phyloP scores from a whole-genome alignment of 192 early-diverging fungal genomes.

The Rhizophagus clarus region DNA sequence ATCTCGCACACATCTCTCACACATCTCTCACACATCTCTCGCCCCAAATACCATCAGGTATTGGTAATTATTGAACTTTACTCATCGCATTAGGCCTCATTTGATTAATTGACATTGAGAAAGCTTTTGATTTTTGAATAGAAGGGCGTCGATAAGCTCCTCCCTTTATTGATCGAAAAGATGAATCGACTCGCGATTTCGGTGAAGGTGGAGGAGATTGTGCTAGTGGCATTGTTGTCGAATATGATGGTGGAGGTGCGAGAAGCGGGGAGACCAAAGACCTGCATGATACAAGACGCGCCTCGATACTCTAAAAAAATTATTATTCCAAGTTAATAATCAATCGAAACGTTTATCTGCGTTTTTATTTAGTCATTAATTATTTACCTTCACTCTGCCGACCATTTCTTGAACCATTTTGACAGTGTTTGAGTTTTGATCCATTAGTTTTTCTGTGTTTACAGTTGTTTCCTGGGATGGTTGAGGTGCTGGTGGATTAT shows the following conservation, averaged over 20 bases:
- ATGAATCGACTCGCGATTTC: background rate
- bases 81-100: background rate
- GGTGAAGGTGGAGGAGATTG: conserved; percentile 29
- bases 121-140: conserved; percentile 1
- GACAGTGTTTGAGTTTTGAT: conserved; percentile 57
- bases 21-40: no score
- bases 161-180: background rate
- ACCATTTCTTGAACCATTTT: conserved; percentile 78
- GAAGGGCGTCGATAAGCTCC: background rate
- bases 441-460: background rate
- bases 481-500: conserved; percentile 18
- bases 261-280: conserved; percentile 74
- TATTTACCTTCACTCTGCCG: conserved; percentile 67
- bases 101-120: background rate
- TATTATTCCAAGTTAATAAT: no score
- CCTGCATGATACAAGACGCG: conserved; percentile 71
- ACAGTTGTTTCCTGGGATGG: background rate
- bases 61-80: background rate
- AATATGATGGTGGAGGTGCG: conserved; percentile 55
- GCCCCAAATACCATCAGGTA: no score
- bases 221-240: conserved; percentile 36
- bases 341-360: no score
- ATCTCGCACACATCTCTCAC: no score
- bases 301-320: conserved; percentile 59
- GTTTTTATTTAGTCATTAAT: no score